phyloP scores from a whole-genome alignment of 106 monocot species.

The Agapanthus africanus region DNA sequence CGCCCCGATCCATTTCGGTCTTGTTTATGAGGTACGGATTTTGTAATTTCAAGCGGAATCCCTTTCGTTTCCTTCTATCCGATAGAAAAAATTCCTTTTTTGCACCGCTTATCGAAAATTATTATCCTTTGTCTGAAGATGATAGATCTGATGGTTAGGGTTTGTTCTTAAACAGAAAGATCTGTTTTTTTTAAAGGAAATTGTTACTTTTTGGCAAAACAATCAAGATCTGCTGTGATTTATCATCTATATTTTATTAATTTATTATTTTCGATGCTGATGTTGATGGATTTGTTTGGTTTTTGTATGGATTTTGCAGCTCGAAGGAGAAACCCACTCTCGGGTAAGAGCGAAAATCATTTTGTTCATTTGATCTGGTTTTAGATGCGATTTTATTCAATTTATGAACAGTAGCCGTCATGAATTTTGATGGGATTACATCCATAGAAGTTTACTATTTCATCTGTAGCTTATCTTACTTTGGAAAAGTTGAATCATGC shows the following conservation, averaged over 20 bases:
- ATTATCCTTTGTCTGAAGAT: neutral
- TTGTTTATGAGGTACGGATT: slow-evolving; percentile 71
- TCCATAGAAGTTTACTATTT: neutral
- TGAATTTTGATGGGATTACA: neutral
- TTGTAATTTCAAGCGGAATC: neutral
- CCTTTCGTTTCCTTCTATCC: neutral
- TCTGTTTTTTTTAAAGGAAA: neutral
- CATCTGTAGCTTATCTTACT: neutral
- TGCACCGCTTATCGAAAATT: too few species aligned
- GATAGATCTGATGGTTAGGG: neutral
- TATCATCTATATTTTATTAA: neutral
- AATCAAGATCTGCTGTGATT: neutral
- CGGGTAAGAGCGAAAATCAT: slow-evolving; percentile 39
- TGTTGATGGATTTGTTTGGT: neutral
- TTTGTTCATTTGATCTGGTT: neutral
- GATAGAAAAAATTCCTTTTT: neutral
- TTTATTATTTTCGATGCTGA: neutral
- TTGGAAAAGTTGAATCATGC: too few species aligned
- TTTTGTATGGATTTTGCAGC: slow-evolving; percentile 34
- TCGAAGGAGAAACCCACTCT: slow-evolving; percentile 99
- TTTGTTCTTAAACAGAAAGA: neutral
- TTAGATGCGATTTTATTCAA: neutral
- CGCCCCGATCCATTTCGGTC: slow-evolving; percentile 36
- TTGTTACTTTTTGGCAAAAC: neutral
- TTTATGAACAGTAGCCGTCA: too few species aligned